Evolutionary conservation across 2,329 filamentous ascomycete species (phyloP), one percentile per base, ranked within the genome.

Genomic region (Colletotrichum truncatum): DNA sequence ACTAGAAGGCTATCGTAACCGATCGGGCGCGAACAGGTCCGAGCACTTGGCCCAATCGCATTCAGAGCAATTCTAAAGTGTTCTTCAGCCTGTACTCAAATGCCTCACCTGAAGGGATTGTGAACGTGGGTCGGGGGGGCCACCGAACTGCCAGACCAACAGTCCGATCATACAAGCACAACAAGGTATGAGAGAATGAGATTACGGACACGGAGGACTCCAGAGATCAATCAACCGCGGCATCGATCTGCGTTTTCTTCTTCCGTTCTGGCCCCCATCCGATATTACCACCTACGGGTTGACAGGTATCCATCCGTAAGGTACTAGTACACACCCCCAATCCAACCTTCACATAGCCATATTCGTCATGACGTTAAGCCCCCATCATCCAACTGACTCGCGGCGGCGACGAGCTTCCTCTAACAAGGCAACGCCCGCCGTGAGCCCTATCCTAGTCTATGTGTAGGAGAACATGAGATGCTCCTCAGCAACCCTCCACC

Each of bases 351-450:
- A 48, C 25, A 10, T 10, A 30, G 38, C 16, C 23, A 11, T 16
- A 14, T 36, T 1, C 45, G 38, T 55, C 55, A 64, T 64, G 61
- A 64, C 55, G 25, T 53, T 60, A 7, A 52, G 32, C 30, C 43
- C 28, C 28, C 36, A 28, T 64, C 55, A 32, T 39, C n/a, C 26
- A 25, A 30, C 55, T 64, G 61, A 64, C 61, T 64, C 61, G 55
- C 61, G 32, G 3, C n/a, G n/a, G n/a, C n/a, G n/a, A 23, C 18
- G n/a, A 23, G 53, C 12, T 11, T n/a, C 18, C 30, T 38, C 21
- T n/a, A n/a, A n/a, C n/a, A n/a, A n/a, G n/a, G n/a, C 34, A 34
- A 48, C 52, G 21, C 43, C 52, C 41, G 25, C 6, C 18, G 41
- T 36, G 25, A 46, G 53, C 43, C 41, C 21, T 36, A 54, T 48